Percentiles rank a stretch among this genome's conserved stretches.
Evolutionary conservation across 768 basidiomycete genomes (phyloP).

Genomic region (Kwoniella mangroviensis): DNA sequence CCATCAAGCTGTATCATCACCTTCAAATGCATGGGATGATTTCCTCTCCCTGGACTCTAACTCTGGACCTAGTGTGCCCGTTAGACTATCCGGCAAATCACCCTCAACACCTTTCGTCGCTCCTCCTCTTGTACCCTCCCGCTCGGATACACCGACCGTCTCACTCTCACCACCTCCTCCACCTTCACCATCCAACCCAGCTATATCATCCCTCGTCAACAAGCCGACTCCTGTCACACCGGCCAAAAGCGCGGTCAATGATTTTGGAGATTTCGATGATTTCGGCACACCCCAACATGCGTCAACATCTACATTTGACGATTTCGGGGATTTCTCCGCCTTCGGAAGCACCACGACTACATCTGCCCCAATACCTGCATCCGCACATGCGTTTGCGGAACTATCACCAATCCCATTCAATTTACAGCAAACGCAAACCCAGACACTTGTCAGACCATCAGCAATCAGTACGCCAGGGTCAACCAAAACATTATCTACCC

Average conservation of each 20-base stretch:
- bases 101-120: conserved; percentile 2
- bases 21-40: conserved; percentile 34
- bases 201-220: conserved; percentile 60
- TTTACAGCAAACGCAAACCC: conserved; percentile 3
- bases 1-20: neutral
- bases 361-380: neutral
- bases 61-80: neutral
- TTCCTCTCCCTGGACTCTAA: conserved; percentile 20
- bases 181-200: conserved; percentile 27
- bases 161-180: conserved; percentile 29
- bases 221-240: conserved; percentile 16
- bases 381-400: neutral
- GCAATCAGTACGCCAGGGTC: conserved; percentile 6
- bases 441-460: conserved; percentile 4
- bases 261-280: conserved; percentile 56
- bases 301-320: conserved; percentile 45
- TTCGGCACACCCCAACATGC: conserved; percentile 49
- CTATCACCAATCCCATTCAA: conserved; percentile 4
- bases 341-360: conserved; percentile 28
- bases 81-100: neutral
- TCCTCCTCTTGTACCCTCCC: conserved; percentile 18
- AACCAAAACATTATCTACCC: neutral
- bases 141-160: conserved; percentile 19
- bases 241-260: neutral
- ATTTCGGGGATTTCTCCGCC: conserved; percentile 57